Base-by-base conservation (phyloP, 371 early-diverging fungal species). In the Cokeromyces recurvatus region DNA sequence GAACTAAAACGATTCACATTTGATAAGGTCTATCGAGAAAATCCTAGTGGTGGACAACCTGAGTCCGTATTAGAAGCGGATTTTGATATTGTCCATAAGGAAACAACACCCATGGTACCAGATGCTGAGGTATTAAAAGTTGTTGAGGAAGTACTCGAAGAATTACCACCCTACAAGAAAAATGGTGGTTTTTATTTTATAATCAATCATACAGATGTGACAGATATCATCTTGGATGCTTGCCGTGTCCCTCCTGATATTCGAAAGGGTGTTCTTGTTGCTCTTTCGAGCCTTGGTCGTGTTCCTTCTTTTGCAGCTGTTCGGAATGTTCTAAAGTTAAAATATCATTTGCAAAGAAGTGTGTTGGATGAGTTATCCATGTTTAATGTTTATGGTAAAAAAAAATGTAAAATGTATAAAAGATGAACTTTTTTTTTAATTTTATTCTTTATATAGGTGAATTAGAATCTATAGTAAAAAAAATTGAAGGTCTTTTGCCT, bases 101-200 rank as follows among this genome's bases (percentile, higher is more conserved):
- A 77, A 7, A 66, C 77, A 4, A 68, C 78, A 3, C 77, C 77
- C 1, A 86, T 92, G 78, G 84, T 82, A 7, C 79, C 92, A 0
- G 96, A 94, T 41, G 94, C 94, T 1, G 97, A 97, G 59, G 84
- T 94, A 1, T 61, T 97, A 15, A 84, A 87, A 32, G 87, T 91
- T 1, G 88, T 87, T 8, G 84, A 86, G 43, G 94, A 95, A 64
- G 77, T 94, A 1, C 52, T 94, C 24, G 87, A 89, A 43, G 86
- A 81, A 32, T 65, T 90, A 19, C 89, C 90, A 4, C 79, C 86
- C 4, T 81, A 85, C 40, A 77, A 78, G 38, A 62, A 77, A 39
- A 62, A 77, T 19, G 73, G 66, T 11, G 68, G 79, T 1, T 80
- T 79, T 22, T 72, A 71, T 44, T 75, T 82, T 38, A 55, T 80